Evolutionary conservation across 495 filamentous ascomycete genomes (phyloP), one percentile per base, ranked within the genome.

Genomic region (Neurospora sp.): DNA sequence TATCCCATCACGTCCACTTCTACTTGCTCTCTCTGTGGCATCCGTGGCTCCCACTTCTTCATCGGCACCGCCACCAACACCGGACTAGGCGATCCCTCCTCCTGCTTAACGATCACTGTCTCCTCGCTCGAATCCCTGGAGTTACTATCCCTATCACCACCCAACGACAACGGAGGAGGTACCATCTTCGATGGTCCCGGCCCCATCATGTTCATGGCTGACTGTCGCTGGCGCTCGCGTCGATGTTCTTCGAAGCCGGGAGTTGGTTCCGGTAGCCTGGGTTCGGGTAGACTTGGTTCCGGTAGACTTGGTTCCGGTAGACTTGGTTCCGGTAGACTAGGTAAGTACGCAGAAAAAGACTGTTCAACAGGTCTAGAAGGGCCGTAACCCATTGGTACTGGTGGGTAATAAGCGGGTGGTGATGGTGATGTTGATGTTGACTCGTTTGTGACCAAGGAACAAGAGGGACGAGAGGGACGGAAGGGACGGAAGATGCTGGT

Each of bases 61-160:
- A 54, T 2, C 4, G 49, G 49, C 1, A 27, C 0, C 11, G 49
- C 7, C 7, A 27, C 2, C 20, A 23, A 60, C 14, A 14, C 46
- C 20, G 11, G 11, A 27, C 46, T 20, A 49, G 44, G 9, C 1
- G n/a, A 20, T 4, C 11, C 11, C 11, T 54, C 46, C 46, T 54
- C 46, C 0, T 12, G 46, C 5, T 23, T 54, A 14, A 54, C 12
- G 11, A 54, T 20, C 20, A 54, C 46, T 0, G 5, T 3, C 20
- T 11, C 11, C n/a, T 23, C 46, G 16, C 18, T 4, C 8, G 42
- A 44, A 54, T 12, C 7, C 0, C n/a, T 11, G 7, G 42, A 49
- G 0, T 3, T 0, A 2, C 41, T 11, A 0, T 8, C 44, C 3
- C 18, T 23, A 4, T 23, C 6, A 1, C 44, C 4, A 0, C 9